Conservation (phyloP, 1,139 yeast species). For the Geotrichum citri-aurantii region DNA sequence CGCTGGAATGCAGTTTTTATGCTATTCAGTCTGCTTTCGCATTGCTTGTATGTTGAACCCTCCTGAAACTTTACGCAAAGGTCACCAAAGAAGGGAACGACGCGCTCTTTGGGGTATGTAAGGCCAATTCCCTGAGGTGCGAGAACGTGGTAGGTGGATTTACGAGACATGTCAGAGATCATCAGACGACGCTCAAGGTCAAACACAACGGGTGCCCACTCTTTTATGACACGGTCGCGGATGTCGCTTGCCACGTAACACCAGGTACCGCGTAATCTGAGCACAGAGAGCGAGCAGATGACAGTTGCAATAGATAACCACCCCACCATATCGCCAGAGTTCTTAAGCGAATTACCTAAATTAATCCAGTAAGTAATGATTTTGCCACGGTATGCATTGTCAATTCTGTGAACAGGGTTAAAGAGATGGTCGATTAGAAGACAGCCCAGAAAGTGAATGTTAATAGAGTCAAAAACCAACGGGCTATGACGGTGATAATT, state of each 20-base stretch:
- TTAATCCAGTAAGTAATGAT: constrained; percentile 80
- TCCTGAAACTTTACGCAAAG: constrained; percentile 43
- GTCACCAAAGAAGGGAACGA: constrained; percentile 90
- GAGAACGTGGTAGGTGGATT: constrained; percentile 61
- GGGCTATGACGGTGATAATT: constrained; percentile 48
- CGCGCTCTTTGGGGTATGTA: constrained; percentile 67
- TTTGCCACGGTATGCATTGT: constrained; percentile 49
- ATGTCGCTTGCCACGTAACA: constrained; percentile 57
- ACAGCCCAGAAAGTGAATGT: constrained; percentile 73
- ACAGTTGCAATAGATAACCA: constrained; percentile 90
- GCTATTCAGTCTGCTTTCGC: constrained; percentile 62
- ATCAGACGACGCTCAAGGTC: constrained; percentile 76
- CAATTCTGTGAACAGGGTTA: constrained; percentile 23
- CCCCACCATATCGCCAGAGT: constrained; percentile 86
- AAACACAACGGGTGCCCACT: constrained; percentile 92
- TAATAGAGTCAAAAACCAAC: constrained; percentile 61
- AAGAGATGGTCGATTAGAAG: constrained; percentile 68
- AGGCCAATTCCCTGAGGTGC: constrained; percentile 89
- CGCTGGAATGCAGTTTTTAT: constrained; percentile 70
- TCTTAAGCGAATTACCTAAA: constrained; percentile 71
- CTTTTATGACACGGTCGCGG: constrained; percentile 61
- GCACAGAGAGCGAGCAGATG: constrained; percentile 74
- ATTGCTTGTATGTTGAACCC: constrained; percentile 46
- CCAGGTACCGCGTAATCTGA: constrained; percentile 76
- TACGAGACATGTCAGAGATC: constrained; percentile 44